phyloP scores from a whole-genome alignment of 371 early-diverging fungal species.

The Syncephalastrum monosporum region DNA sequence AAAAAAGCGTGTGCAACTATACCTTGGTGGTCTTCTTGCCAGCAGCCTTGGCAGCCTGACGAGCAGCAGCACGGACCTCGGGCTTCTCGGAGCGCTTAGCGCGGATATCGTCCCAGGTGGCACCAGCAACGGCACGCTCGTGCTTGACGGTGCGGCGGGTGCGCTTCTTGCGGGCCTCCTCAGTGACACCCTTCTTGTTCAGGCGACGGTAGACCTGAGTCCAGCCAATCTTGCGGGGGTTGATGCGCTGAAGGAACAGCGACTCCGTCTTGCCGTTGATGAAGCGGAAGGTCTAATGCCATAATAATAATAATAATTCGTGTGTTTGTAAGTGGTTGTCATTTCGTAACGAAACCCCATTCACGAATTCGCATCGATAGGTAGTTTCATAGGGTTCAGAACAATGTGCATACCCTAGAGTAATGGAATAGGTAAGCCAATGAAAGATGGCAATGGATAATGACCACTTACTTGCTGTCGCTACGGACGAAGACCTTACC shows the following conservation, averaged over 20 bases:
- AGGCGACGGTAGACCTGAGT: conserved; percentile 95
- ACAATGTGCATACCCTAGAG: conserved; percentile 12
- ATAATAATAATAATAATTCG: neutral
- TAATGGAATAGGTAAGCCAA: neutral
- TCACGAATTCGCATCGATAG: no score
- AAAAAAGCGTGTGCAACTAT: no score
- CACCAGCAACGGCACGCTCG: conserved; percentile 96
- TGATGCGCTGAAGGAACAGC: conserved; percentile 92
- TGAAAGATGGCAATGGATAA: neutral
- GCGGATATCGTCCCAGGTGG: conserved; percentile 91
- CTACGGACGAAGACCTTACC: conserved; percentile 90
- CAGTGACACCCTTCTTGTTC: conserved; percentile 98
- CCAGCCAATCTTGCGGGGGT: conserved; percentile 98
- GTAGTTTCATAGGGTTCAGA: no score
- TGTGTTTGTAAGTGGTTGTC: neutral
- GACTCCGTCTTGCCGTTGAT: conserved; percentile 95
- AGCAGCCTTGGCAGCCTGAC: conserved; percentile 89
- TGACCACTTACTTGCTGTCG: conserved; percentile 73
- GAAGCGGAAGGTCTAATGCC: conserved; percentile 85
- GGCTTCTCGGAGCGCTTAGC: conserved; percentile 96
- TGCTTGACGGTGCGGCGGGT: conserved; percentile 92
- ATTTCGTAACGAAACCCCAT: no score
- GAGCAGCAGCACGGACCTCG: conserved; percentile 91
- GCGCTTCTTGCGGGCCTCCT: conserved; percentile 96
- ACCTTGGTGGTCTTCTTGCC: conserved; percentile 76